Conservation (phyloP, 441 rosid genomes). For the Breynia disticha region DNA sequence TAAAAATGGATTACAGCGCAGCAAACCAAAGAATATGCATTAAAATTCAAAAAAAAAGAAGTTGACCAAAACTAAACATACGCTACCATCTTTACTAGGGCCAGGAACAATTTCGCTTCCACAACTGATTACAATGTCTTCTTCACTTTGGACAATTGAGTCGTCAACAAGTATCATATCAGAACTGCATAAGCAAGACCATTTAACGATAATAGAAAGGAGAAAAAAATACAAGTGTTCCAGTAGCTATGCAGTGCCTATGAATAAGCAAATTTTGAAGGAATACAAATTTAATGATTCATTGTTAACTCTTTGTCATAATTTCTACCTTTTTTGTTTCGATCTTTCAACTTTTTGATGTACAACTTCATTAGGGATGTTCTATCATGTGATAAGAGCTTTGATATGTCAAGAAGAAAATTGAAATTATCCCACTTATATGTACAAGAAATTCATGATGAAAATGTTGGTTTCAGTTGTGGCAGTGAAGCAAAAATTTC, state of each 20-base stretch:
- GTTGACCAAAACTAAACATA: not conserved
- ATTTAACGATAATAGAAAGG: constrained; percentile 5
- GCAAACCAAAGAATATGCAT: not conserved
- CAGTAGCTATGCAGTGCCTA: not conserved
- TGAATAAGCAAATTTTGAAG: too few relatives aligned
- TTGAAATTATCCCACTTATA: too few relatives aligned
- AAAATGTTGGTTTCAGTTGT: not conserved
- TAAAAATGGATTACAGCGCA: not conserved
- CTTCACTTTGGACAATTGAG: constrained; percentile 35
- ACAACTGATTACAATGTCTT: constrained; percentile 35
- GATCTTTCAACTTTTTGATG: too few relatives aligned
- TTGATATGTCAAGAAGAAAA: too few relatives aligned
- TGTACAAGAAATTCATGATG: not conserved
- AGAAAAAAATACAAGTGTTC: not conserved
- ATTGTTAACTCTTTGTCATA: too few relatives aligned
- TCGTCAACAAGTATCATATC: constrained; percentile 59
- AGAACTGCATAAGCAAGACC: constrained; percentile 33
- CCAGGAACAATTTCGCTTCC: constrained; percentile 70
- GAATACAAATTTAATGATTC: too few relatives aligned
- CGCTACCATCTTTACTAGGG: constrained; percentile 53
- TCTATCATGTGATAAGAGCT: too few relatives aligned
- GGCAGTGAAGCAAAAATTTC: not conserved
- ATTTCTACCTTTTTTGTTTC: too few relatives aligned
- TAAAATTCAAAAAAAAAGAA: not conserved
- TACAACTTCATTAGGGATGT: too few relatives aligned